phyloP scores from a whole-genome alignment of 1,139 yeast species.

The Magnusiomyces tetraspermus region DNA sequence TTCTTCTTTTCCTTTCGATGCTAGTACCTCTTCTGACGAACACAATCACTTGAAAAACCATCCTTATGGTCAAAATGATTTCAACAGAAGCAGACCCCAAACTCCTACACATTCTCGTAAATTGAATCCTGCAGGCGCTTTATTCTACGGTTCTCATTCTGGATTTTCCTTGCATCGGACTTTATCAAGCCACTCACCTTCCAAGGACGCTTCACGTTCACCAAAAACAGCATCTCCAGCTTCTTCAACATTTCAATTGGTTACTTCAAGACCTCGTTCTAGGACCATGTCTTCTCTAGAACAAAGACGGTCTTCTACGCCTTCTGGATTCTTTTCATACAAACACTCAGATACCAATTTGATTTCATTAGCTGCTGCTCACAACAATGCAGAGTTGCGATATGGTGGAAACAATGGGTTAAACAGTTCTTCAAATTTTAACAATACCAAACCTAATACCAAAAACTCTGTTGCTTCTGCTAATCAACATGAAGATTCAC shows the following conservation, averaged over 20 bases:
- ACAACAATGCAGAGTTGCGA: neutral
- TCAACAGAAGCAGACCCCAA: neutral
- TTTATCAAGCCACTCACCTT: conserved; percentile 13
- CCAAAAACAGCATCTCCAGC: conserved; percentile 5
- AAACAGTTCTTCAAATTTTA: neutral
- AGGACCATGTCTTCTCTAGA: conserved; percentile 21
- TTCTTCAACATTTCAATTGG: conserved; percentile 5
- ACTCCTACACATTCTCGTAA: neutral
- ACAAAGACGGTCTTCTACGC: conserved; percentile 12
- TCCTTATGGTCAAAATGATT: too few relatives aligned
- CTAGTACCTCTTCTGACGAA: too few relatives aligned
- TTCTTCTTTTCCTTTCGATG: too few relatives aligned
- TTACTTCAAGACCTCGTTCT: conserved; percentile 19
- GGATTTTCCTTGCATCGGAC: conserved; percentile 11
- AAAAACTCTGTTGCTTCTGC: neutral
- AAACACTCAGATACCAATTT: conserved; percentile 14
- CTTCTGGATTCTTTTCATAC: conserved; percentile 7
- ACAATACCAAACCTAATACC: neutral
- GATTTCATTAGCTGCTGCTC: conserved; percentile 12
- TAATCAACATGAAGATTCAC: neutral
- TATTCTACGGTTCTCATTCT: neutral
- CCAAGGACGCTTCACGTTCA: conserved; percentile 1
- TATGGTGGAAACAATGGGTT: neutral
- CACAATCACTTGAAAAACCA: too few relatives aligned
- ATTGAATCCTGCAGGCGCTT: neutral